Base-by-base conservation (phyloP, 2,329 filamentous ascomycete genomes). In the Epicoccum sorghinum region DNA sequence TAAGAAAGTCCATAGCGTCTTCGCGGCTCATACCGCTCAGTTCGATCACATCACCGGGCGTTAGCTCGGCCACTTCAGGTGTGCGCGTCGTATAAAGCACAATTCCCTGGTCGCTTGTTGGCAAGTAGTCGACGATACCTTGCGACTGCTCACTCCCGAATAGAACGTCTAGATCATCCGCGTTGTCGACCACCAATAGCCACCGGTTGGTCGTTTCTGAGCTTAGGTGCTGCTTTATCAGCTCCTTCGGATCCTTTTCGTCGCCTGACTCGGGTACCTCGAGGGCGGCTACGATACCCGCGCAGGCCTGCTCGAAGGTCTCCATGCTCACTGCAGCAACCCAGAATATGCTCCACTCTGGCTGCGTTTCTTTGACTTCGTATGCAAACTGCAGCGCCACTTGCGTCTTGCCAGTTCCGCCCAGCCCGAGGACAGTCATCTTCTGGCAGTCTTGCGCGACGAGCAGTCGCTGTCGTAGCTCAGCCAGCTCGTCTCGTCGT, bases 341-440 rank as follows among this genome's bases (percentile, higher is more conserved):
- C 65, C 58, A 67, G 48, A 66, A 67, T 43, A 67, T 56, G 1
- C 61, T 65, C 37, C 46, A 55, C 1, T 56, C 60, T 22, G 47
- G 52, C 45, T 35, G 25, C 5, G 24, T 56, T 38, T 69, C 45
- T 29, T 60, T 60, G 0, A 69, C 58, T 7, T 0, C 50, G 44
- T 72, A 72, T 9, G 62, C 65, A 49, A 73, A 71, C 38, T 66
- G 55, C 30, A 74, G 57, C 24, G 61, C 70, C 3, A 73, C 39
- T 46, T 71, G 64, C 33, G 71, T 72, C 58, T 74, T 74, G 41
- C 70, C 69, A 0, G 59, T 58, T 9, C 70, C 67, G 24, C 70
- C 67, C 5, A 72, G 69, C 13, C 71, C 65, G 8, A 64, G 47
- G 7, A 74, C 58, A 1, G 67, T 61, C 41, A 72, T 47, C 37